phyloP scores from a whole-genome alignment of 2,329 filamentous ascomycete genomes.

The Macrophomina tecta region DNA sequence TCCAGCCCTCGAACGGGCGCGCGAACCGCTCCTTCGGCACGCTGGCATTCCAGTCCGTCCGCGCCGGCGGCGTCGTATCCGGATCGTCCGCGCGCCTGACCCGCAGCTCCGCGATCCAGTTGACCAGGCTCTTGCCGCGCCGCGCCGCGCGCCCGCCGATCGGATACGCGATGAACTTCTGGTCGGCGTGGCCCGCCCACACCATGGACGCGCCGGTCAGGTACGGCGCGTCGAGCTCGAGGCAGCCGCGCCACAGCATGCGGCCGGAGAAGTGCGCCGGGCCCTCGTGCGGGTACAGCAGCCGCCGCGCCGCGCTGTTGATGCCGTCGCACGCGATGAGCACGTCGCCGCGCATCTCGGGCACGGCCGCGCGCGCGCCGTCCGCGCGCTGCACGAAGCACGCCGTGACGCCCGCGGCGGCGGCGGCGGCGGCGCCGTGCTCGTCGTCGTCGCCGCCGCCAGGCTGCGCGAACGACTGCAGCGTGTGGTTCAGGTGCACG shows the following conservation, averaged over 20 bases:
- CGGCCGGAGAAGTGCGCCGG: slow-evolving; percentile 53
- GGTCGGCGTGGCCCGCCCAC: slow-evolving; percentile 55
- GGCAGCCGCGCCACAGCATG: slow-evolving; percentile 55
- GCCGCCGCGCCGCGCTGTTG: slow-evolving; percentile 49
- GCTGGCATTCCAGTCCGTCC: slow-evolving; percentile 49
- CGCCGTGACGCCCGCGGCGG: slow-evolving; percentile 43
- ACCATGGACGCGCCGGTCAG: slow-evolving; percentile 53
- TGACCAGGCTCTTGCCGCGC: slow-evolving; percentile 48
- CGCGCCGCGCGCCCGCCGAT: slow-evolving; percentile 42
- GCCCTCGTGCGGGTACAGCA: slow-evolving; percentile 53
- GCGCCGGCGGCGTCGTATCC: slow-evolving; percentile 51
- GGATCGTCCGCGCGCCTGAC: slow-evolving; percentile 50
- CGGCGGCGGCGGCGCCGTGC: background rate
- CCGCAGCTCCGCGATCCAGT: slow-evolving; percentile 56
- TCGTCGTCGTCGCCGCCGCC: slow-evolving; percentile 30
- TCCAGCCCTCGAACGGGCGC: slow-evolving; percentile 49
- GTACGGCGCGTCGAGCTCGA: slow-evolving; percentile 46
- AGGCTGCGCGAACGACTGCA: slow-evolving; percentile 45
- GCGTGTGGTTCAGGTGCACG: slow-evolving; percentile 49
- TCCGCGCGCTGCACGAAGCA: slow-evolving; percentile 40
- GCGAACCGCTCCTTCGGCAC: slow-evolving; percentile 51
- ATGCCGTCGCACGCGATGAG: slow-evolving; percentile 54
- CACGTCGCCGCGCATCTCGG: slow-evolving; percentile 42
- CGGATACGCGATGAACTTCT: slow-evolving; percentile 57
- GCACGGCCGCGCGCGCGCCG: slow-evolving; percentile 36